Conservation (phyloP, 2,329 filamentous ascomycete genomes). For the Ploettnerulaceae sp. region DNA sequence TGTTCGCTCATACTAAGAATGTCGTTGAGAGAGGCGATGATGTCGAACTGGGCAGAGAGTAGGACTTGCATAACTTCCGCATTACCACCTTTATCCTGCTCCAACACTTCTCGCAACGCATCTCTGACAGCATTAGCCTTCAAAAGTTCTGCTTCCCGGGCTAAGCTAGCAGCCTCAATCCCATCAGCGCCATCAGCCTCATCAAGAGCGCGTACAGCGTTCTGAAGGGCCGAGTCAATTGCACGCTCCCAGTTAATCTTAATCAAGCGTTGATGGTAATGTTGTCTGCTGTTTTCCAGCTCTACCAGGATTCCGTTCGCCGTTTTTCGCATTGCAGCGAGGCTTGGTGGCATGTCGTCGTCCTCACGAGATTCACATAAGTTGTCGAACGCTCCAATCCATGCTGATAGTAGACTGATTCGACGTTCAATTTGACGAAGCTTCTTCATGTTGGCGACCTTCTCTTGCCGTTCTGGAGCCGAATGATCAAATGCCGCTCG, state of each 20-base stretch:
- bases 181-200: constrained; percentile 62
- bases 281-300: constrained; percentile 82
- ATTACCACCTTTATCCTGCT: constrained; percentile 80
- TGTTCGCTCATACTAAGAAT: constrained; percentile 78
- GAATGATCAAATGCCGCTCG: constrained; percentile 81
- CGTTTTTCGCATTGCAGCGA: constrained; percentile 76
- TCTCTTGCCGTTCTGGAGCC: constrained; percentile 70
- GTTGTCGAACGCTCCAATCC: constrained; percentile 87
- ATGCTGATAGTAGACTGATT: constrained; percentile 80
- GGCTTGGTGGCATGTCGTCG: constrained; percentile 63
- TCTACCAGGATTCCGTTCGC: constrained; percentile 85
- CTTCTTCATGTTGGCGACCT: constrained; percentile 73
- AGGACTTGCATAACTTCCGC: constrained; percentile 74
- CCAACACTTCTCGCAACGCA: constrained; percentile 67
- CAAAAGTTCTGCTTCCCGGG: constrained; percentile 78
- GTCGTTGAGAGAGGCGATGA: constrained; percentile 74
- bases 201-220: constrained; percentile 74
- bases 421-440: constrained; percentile 77
- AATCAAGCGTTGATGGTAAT: constrained; percentile 78
- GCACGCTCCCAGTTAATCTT: constrained; percentile 82
- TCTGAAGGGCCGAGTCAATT: constrained; percentile 81
- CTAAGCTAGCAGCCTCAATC: constrained; percentile 66
- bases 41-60: constrained; percentile 87
- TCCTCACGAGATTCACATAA: constrained; percentile 69
- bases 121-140: constrained; percentile 81